Percentiles rank a stretch among this genome's conserved stretches.
Evolutionary conservation across 257 asterid species (phyloP).

Genomic region (Solanum chiquidenum): DNA sequence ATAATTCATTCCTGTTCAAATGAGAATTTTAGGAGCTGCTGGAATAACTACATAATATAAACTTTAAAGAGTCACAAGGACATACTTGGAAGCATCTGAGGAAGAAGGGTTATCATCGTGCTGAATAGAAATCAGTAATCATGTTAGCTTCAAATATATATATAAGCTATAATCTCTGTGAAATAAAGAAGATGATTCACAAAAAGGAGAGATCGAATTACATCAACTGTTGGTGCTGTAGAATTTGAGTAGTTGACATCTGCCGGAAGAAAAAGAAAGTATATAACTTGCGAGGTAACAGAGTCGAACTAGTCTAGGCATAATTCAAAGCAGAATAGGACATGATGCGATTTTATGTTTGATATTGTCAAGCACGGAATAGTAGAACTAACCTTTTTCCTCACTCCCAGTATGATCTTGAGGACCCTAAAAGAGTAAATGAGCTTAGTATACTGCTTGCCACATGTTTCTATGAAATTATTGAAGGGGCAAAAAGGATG

Average conservation of each 20-base stretch:
- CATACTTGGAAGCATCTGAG: conserved; percentile 85
- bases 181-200: neutral
- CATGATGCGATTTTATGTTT: neutral
- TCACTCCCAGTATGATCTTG: neutral
- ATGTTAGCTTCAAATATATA: neutral
- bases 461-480: neutral
- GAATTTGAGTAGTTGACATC: neutral
- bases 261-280: neutral
- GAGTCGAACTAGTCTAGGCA: neutral
- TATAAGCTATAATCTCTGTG: neutral
- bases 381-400: neutral
- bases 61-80: conserved; percentile 2
- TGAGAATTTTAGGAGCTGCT: conserved; percentile 10
- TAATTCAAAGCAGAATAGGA: neutral
- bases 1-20: conserved; percentile 67
- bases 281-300: neutral
- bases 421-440: neutral
- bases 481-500: neutral
- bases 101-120: conserved; percentile 22
- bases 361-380: neutral
- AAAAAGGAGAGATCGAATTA: neutral
- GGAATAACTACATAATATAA: neutral
- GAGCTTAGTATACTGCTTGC: neutral
- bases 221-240: neutral
- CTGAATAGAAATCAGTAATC: conserved; percentile 33